Conservation (phyloP, 331 rosid species). For the Ulmus americana region DNA sequence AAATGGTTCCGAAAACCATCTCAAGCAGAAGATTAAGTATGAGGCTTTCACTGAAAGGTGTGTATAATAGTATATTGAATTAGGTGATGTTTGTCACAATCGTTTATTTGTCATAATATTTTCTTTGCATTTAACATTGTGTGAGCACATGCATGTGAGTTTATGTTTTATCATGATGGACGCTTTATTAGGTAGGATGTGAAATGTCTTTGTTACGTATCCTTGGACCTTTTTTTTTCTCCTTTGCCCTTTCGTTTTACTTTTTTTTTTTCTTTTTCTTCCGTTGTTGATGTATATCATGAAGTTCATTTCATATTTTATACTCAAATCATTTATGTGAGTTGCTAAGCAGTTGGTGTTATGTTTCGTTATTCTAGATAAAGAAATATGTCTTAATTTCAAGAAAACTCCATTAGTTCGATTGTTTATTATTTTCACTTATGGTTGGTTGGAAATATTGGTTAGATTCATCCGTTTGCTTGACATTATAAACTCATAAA, state of each 20-base stretch:
- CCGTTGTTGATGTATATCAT: neutral
- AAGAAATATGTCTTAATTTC: no score
- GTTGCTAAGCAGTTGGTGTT: neutral
- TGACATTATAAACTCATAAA: conserved; percentile 12
- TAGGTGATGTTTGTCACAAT: conserved; percentile 9
- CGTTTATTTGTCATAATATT: neutral
- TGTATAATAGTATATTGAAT: conserved; percentile 25
- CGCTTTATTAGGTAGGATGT: neutral
- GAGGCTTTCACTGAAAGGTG: conserved; percentile 66
- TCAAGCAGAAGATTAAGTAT: conserved; percentile 47
- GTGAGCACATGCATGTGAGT: neutral
- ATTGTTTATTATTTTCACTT: conserved; percentile 16
- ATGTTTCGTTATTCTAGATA: neutral
- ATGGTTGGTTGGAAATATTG: conserved; percentile 11
- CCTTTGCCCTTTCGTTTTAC: conserved; percentile 1
- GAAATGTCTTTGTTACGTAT: conserved; percentile 1
- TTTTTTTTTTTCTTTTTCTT: neutral
- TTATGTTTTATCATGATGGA: conserved; percentile 2
- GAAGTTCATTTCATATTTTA: neutral
- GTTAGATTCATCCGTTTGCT: conserved; percentile 18
- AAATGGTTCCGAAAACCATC: conserved; percentile 37
- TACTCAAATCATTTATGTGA: neutral
- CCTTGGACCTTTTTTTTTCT: neutral
- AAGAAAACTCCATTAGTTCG: no score
- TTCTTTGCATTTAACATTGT: neutral